Evolutionary conservation across 495 filamentous ascomycete species (phyloP).

Genomic region (Recurvomyces mirabilis): DNA sequence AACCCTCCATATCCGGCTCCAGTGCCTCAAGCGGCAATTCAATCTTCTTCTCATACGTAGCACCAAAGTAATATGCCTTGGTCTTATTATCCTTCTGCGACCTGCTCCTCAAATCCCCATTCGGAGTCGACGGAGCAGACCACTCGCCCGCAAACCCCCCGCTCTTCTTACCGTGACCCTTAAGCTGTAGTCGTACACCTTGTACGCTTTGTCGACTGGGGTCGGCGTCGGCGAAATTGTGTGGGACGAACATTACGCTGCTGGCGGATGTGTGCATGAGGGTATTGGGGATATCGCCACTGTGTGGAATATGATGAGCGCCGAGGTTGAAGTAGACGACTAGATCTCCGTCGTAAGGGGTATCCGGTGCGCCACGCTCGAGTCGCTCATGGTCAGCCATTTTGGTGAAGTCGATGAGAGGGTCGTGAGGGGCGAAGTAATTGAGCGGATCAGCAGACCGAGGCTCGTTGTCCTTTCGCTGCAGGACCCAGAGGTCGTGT

Average conservation of each 20-base stretch:
- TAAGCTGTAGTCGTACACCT: constrained; percentile 17
- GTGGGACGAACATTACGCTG: constrained; percentile 21
- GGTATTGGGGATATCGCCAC: constrained; percentile 19
- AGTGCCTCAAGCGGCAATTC: constrained; percentile 17
- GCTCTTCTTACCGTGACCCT: constrained; percentile 9
- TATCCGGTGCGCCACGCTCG: constrained; percentile 25
- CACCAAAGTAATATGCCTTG: constrained; percentile 15
- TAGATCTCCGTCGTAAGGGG: constrained; percentile 36
- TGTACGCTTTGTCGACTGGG: constrained; percentile 18
- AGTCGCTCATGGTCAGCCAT: constrained; percentile 46
- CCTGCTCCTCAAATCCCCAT: constrained; percentile 9
- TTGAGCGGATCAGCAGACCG: constrained; percentile 37
- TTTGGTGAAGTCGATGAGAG: constrained; percentile 43
- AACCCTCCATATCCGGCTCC: constrained; percentile 15
- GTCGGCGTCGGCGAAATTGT: constrained; percentile 20
- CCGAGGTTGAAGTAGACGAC: constrained; percentile 47
- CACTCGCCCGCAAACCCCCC: constrained; percentile 18
- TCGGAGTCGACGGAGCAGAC: not conserved
- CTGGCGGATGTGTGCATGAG: constrained; percentile 17
- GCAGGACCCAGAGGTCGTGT: constrained; percentile 40
- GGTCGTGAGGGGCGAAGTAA: constrained; percentile 36
- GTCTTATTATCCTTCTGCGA: not conserved
- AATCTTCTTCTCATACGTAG: constrained; percentile 14
- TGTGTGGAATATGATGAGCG: constrained; percentile 42
- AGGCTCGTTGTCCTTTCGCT: constrained; percentile 45